Evolutionary conservation across 768 basidiomycete genomes (phyloP).

Genomic region (Pleurotus ostreatus): DNA sequence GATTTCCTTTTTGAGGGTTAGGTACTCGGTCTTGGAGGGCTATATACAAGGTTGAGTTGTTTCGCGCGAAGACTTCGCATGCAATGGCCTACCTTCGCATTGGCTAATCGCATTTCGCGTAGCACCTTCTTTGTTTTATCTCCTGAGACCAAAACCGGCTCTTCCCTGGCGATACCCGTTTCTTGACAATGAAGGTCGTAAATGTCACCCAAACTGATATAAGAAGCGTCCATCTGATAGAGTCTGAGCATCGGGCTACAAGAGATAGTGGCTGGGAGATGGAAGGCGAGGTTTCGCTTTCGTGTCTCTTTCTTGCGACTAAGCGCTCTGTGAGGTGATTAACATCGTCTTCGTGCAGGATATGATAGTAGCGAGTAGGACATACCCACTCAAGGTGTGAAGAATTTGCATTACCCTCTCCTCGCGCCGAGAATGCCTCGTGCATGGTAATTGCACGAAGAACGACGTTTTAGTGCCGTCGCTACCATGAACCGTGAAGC

Average conservation of each 20-base stretch:
- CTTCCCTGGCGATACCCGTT: conserved; percentile 75
- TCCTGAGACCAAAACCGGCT: conserved; percentile 79
- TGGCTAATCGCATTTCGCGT: conserved; percentile 50
- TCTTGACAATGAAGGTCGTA: conserved; percentile 86
- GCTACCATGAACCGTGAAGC: conserved; percentile 86
- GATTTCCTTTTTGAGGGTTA: conserved; percentile 75
- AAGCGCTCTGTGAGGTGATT: conserved; percentile 54
- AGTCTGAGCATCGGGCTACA: conserved; percentile 81
- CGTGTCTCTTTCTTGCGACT: conserved; percentile 87
- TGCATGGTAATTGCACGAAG: conserved; percentile 84
- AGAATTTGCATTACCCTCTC: conserved; percentile 90
- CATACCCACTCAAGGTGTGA: conserved; percentile 90
- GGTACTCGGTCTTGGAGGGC: conserved; percentile 62
- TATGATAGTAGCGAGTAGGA: conserved; percentile 2
- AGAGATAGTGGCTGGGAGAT: conserved; percentile 84
- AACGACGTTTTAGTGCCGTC: conserved; percentile 91
- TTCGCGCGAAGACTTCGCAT: no score
- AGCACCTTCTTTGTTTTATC: conserved; percentile 79
- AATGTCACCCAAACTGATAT: conserved; percentile 87
- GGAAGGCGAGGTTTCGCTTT: conserved; percentile 88
- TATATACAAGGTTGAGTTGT: conserved; percentile 19
- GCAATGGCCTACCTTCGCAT: conserved; percentile 33
- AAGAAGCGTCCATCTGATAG: conserved; percentile 88
- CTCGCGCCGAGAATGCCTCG: conserved; percentile 84
- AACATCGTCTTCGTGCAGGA: not conserved